Evolutionary conservation across 2,329 filamentous ascomycete genomes (phyloP).

Genomic region (Aspergillus proliferans): DNA sequence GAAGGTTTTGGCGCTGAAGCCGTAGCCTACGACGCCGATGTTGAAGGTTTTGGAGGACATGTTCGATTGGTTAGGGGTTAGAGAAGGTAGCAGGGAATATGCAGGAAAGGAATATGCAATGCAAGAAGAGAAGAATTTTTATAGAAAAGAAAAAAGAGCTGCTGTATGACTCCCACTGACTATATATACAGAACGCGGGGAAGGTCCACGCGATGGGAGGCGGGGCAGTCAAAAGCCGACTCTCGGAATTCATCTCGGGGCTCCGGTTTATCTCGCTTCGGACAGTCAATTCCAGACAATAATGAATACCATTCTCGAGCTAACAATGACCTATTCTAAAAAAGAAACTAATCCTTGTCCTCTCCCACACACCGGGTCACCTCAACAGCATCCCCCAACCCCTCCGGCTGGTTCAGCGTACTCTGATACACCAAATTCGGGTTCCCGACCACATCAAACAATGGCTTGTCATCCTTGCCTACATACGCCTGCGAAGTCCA

Average conservation of each 20-base stretch:
- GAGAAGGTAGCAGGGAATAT: not conserved
- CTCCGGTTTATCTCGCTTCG: too few relatives aligned
- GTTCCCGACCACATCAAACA: slow-evolving; percentile 45
- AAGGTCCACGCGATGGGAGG: slow-evolving; percentile 31
- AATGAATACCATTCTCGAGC: too few relatives aligned
- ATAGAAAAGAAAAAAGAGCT: not conserved
- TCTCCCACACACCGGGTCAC: slow-evolving; percentile 26
- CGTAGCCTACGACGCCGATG: slow-evolving; percentile 56
- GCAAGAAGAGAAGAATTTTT: slow-evolving; percentile 14
- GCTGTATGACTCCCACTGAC: not conserved
- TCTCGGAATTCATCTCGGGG: slow-evolving; percentile 18
- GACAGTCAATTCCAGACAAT: too few relatives aligned
- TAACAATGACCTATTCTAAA: not conserved
- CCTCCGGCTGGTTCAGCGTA: slow-evolving; percentile 25
- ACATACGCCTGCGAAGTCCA: slow-evolving; percentile 19
- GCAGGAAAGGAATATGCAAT: not conserved
- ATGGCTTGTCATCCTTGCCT: slow-evolving; percentile 17
- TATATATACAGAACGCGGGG: slow-evolving; percentile 17
- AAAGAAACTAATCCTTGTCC: slow-evolving; percentile 1
- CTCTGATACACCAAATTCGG: slow-evolving; percentile 63
- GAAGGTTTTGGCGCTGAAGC: slow-evolving; percentile 68
- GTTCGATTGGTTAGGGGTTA: not conserved
- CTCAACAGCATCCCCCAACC: slow-evolving; percentile 25
- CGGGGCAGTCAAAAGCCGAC: slow-evolving; percentile 51
- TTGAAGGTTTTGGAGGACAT: slow-evolving; percentile 47